Conservation (phyloP, 257 asterid genomes). For the Handroanthus guayacan region DNA sequence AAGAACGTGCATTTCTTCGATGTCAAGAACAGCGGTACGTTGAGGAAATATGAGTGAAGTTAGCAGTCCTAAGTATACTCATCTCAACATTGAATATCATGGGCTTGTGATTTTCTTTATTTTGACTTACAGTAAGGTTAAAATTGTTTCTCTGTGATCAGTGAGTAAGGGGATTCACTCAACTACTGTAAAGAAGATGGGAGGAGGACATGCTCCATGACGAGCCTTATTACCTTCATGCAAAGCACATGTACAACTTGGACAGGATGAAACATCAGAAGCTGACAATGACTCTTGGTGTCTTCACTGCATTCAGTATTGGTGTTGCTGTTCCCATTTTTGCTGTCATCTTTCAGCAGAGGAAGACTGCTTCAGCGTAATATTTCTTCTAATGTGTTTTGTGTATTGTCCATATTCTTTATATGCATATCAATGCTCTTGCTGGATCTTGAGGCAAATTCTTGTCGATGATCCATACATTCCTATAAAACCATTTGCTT, state of each 20-base stretch:
- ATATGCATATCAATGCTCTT: background rate
- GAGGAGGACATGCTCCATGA: constrained; percentile 65
- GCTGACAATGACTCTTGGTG: no score
- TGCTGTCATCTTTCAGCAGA: no score
- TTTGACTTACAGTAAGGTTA: constrained; percentile 15
- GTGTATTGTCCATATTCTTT: background rate
- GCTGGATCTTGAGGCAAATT: constrained; percentile 1
- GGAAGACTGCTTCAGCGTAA: constrained; percentile 56
- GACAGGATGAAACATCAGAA: no score
- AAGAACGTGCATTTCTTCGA: background rate
- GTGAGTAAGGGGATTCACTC: no score
- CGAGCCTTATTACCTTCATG: no score
- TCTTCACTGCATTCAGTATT: no score
- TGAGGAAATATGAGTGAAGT: background rate
- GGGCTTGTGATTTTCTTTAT: background rate
- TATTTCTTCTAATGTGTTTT: background rate
- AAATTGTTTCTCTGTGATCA: background rate
- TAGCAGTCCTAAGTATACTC: background rate
- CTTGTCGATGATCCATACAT: background rate
- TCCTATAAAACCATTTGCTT: background rate
- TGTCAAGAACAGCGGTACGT: background rate
- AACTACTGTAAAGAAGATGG: constrained; percentile 72
- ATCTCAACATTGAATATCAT: background rate
- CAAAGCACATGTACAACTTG: no score
- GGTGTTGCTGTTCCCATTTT: no score